phyloP scores from a whole-genome alignment of 31 red algal genomes.

The Porphyra umbilicalis region DNA sequence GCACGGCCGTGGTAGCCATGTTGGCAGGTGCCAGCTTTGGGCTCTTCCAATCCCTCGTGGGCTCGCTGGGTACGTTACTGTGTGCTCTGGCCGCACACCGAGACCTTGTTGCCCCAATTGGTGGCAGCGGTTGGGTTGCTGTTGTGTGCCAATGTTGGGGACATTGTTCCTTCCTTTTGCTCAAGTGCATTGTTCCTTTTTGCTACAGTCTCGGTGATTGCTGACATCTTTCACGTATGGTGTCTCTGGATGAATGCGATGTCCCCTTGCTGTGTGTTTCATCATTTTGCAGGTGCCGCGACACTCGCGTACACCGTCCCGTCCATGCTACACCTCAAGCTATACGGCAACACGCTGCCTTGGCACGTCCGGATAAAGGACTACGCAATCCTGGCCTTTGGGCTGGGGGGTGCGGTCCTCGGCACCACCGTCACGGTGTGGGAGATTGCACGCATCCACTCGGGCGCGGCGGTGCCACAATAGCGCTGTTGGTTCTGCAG shows the following conservation, averaged over 20 bases:
- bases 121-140: no score
- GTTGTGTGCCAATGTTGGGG: no score
- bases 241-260: not conserved
- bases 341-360: slow-evolving; percentile 25
- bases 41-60: slow-evolving; percentile 79
- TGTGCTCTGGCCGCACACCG: no score
- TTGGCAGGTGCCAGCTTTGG: slow-evolving; percentile 82
- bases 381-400: slow-evolving; percentile 46
- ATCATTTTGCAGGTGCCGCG: slow-evolving; percentile 22
- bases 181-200: not conserved
- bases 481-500: no score
- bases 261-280: not conserved
- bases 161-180: not conserved
- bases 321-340: slow-evolving; percentile 47
- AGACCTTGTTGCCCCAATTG: no score
- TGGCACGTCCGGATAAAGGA: slow-evolving; percentile 29
- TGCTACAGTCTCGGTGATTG: no score
- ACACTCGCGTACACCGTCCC: slow-evolving; percentile 83
- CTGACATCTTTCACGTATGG: no score
- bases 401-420: slow-evolving; percentile 40
- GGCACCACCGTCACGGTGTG: slow-evolving; percentile 50
- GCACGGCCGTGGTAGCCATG: slow-evolving; percentile 63
- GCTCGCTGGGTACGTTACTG: slow-evolving; percentile 40
- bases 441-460: slow-evolving; percentile 60
- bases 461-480: slow-evolving; percentile 6